Conservation (phyloP, 768 basidiomycete genomes). For the Rickenella mellea region DNA sequence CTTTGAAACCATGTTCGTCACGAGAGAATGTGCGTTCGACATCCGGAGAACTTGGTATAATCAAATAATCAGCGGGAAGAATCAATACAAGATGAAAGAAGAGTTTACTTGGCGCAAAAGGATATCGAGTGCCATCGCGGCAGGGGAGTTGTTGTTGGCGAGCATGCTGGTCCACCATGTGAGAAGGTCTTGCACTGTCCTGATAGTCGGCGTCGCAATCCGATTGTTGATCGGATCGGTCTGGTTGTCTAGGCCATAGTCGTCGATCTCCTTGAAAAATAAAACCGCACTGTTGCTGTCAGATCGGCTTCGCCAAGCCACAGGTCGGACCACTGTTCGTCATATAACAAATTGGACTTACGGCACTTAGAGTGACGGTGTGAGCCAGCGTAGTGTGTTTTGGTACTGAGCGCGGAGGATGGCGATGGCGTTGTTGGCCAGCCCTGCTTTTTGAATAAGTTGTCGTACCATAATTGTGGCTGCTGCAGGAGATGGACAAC, state of each 20-base stretch:
- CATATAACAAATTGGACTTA: too few relatives aligned
- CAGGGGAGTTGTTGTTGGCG: neutral
- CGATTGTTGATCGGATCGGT: neutral
- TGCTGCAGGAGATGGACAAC: too few relatives aligned
- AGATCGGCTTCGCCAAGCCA: too few relatives aligned
- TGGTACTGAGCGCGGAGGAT: neutral
- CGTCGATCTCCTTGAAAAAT: neutral
- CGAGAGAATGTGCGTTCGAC: slow-evolving; percentile 20
- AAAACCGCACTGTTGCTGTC: too few relatives aligned
- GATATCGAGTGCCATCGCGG: neutral
- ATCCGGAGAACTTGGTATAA: slow-evolving; percentile 18
- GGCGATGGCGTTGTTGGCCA: slow-evolving; percentile 10
- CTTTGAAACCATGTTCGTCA: slow-evolving; percentile 18
- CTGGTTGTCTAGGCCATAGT: neutral
- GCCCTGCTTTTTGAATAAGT: slow-evolving; percentile 10
- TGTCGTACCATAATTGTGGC: too few relatives aligned
- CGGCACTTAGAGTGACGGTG: too few relatives aligned
- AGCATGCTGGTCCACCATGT: neutral
- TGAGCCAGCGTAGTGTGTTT: neutral
- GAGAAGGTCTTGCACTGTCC: neutral
- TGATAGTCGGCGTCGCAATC: neutral
- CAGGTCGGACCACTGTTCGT: too few relatives aligned
- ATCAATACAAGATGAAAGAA: neutral
- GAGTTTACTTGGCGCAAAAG: slow-evolving; percentile 8
- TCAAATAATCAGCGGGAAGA: too few relatives aligned